Base-by-base conservation (phyloP, 1,139 yeast species). In the Lodderomyces oxycetoniae region DNA sequence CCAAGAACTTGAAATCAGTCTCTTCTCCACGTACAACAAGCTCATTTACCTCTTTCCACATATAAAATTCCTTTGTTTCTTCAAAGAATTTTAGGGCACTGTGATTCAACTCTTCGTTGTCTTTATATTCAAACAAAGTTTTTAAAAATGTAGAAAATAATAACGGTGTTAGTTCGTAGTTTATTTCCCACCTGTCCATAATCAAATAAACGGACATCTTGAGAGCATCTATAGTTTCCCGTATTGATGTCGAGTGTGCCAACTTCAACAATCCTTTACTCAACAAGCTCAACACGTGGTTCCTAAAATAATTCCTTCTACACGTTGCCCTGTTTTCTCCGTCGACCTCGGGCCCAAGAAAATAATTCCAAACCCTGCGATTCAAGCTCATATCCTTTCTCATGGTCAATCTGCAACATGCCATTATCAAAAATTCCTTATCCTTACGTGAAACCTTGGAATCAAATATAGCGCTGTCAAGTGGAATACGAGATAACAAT, bases 121-220 rank as follows among this genome's bases (percentile, higher is more conserved):
- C 49, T 19, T 34, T 44, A 27, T 37, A 34, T 16, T 46, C 28
- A 30, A 43, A 40, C 61, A 70, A 41, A 55, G 65, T 38, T 52
- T 55, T 37, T 35, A 89, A 57, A 4, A 84, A 63, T 0, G 93
- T 89, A 0, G 74, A 59, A 33, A 89, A 73, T n/a, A 88, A 55
- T 20, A 61, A 57, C 0, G 95, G 93, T 0, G 88, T 77, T 1
- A 89, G 63, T 17, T 71, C 56, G 15, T 79, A 77, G 10, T 95
- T 91, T 25, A 91, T 79, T 55, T 91, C 97, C 97, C 97, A 91
- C 44, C 87, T 74, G 51, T 91, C 97, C 77, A 88, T 75, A 4
- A 88, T 68, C 4, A 93, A 74, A 4, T 65, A 53, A 17, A 80
- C 62, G 2, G 86, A 68, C 7, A 88, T 77, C 38, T 71, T 76